A percentile compares a stretch with the other conserved stretches of the same genome.
phyloP scores from a whole-genome alignment of 1,284 basidiomycete species.

The Ceratorhiza oryzae-sativae region DNA sequence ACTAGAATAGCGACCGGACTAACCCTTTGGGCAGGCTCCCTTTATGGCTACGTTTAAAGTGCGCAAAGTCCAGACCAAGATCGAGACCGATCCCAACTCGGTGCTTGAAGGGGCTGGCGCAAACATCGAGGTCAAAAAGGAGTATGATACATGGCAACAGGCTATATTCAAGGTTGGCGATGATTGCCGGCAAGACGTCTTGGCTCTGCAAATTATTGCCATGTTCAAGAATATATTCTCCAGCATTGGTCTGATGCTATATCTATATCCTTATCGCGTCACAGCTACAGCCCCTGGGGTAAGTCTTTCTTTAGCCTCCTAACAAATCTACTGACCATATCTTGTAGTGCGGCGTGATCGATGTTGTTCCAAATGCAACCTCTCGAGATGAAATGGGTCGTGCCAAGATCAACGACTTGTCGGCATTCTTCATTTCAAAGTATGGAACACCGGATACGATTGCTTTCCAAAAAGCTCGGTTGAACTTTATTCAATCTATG shows the following conservation, averaged over 20 bases:
- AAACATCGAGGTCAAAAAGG: conserved; percentile 49
- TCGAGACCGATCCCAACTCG: conserved; percentile 71
- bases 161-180: conserved; percentile 99
- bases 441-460: conserved; percentile 91
- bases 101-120: conserved; percentile 62
- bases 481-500: conserved; percentile 99
- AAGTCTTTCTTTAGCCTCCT: conserved; percentile 48
- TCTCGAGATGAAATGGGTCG: conserved; percentile 99
- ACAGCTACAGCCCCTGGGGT: conserved; percentile 97
- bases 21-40: conserved; percentile 73
- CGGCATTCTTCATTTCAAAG: conserved; percentile 93
- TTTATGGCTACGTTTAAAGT: conserved; percentile 99
- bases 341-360: conserved; percentile 93
- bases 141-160: conserved; percentile 94
- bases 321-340: not conserved
- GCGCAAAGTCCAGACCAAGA: conserved; percentile 73
- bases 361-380: conserved; percentile 97
- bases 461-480: conserved; percentile 89
- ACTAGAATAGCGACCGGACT: not conserved
- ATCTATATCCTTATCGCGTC: conserved; percentile 96
- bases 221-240: conserved; percentile 99
- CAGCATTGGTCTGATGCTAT: conserved; percentile 84
- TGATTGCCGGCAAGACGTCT: conserved; percentile 97
- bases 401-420: conserved; percentile 95
- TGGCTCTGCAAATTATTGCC: conserved; percentile 96